Base-by-base conservation (phyloP, 257 asterid genomes). In the Solanum habrochaites region DNA sequence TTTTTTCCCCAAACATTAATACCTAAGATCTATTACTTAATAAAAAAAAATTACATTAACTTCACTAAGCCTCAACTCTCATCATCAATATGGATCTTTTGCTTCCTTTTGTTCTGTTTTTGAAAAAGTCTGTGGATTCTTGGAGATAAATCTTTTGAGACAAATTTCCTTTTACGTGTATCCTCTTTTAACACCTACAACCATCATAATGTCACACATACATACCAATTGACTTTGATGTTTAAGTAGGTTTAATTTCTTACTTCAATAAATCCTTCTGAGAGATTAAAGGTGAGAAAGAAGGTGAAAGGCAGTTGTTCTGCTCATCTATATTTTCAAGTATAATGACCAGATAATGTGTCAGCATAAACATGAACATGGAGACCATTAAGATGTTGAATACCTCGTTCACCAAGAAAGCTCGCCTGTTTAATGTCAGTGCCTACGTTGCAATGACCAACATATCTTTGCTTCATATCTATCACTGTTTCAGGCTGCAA, bases 351-450 rank as follows among this genome's bases (percentile, higher is more conserved):
- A 80, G 87, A 27, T 58, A 71, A 16, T 14, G 29, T 35, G 39
- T 49, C 62, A 31, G 62, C 42, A 60, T 40, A 86, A 74, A 15
- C 73, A 58, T 39, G 18, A 25, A 83, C 86, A 58, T 58, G 64
- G 69, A 72, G 89, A 77, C 83, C 37, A n/a, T 66, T 64, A 42
- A 64, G 77, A 90, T 58, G 72, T 82, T 67, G 85, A 40, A 71
- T 70, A 97, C 99, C 99, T 94, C 90, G 94, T 89, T 92, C 98
- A 62, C 99, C 99, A 86, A 97, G 89, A 90, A 97, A 97, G 92
- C 98, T 97, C 58, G 99, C 99, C 86, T 97, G 99, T 86, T 97
- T 97, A 87, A 97, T 97, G 89, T 96, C 99, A 45, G 99, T 97
- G 88, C 98, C 98, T 13, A 90, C 90, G 88, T 97, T 97, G 87